These are phyloP conservation scores for Petunia secreta DNA, from an alignment of 257 asterid species.

Conservation along the genomic window DNA sequence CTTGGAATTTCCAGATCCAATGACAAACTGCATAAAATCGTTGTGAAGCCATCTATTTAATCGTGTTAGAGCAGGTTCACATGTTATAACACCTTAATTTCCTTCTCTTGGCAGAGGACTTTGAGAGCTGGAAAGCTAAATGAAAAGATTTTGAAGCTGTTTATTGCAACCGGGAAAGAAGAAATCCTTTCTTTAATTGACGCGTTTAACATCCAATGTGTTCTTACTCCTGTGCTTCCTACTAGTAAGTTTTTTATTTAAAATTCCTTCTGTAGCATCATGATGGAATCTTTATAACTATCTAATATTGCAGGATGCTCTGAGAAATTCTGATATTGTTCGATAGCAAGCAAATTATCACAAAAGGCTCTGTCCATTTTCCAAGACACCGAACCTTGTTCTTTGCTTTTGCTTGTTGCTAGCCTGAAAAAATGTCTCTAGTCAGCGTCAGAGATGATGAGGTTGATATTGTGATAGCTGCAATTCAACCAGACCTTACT, in stretches of 20 bases:
- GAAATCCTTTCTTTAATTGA: conserved; percentile 70
- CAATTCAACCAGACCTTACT: conserved; percentile 73
- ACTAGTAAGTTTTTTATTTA: conserved; percentile 42
- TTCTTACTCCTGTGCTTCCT: conserved; percentile 48
- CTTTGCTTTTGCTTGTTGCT: conserved; percentile 3
- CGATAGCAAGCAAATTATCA: conserved; percentile 19
- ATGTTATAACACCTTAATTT: background rate
- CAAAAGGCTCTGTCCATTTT: conserved; percentile 17
- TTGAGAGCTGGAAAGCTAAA: conserved; percentile 90
- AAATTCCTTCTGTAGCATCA: conserved; percentile 12
- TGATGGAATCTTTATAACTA: conserved; percentile 29
- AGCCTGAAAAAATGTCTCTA: conserved; percentile 33
- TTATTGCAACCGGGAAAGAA: conserved; percentile 83
- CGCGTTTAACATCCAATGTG: conserved; percentile 72
- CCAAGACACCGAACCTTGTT: conserved; percentile 12
- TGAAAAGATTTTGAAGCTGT: conserved; percentile 83
- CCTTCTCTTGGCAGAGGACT: conserved; percentile 63
- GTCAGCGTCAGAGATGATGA: conserved; percentile 41
- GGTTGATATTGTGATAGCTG: conserved; percentile 51
- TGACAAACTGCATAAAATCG: conserved; percentile 11
- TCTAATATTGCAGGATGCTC: conserved; percentile 67
- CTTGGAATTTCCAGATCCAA: background rate
- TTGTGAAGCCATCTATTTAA: background rate
- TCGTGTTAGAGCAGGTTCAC: conserved; percentile 4
- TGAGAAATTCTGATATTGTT: conserved; percentile 57